Percentiles rank a stretch among this genome's conserved stretches.
Evolutionary conservation across 2,329 filamentous ascomycete genomes (phyloP).

Genomic region (Cladosporium sp.): DNA sequence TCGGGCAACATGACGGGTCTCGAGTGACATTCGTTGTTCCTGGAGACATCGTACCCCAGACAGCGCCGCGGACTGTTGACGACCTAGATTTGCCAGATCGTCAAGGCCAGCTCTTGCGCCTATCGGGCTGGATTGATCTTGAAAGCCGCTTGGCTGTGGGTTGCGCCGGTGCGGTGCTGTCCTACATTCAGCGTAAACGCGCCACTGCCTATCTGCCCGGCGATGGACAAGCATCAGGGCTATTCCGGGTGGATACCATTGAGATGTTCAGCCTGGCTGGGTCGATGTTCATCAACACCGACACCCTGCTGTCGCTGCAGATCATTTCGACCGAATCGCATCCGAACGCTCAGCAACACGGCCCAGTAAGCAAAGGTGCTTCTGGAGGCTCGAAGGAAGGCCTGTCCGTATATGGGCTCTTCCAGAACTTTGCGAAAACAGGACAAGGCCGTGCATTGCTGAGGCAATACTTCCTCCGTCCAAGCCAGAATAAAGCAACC

Average conservation of each 20-base stretch:
- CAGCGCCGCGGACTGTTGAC: conserved; percentile 35
- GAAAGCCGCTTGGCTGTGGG: conserved; percentile 71
- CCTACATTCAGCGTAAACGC: conserved; percentile 67
- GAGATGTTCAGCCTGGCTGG: conserved; percentile 70
- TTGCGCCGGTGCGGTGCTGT: conserved; percentile 83
- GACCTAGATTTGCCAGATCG: conserved; percentile 40
- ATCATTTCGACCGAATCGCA: conserved; percentile 80
- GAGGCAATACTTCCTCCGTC: conserved; percentile 77
- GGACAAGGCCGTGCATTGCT: conserved; percentile 72
- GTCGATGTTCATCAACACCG: conserved; percentile 72
- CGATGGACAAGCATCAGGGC: conserved; percentile 49
- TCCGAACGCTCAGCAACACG: conserved; percentile 74
- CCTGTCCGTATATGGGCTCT: conserved; percentile 78
- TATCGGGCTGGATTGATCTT: conserved; percentile 68
- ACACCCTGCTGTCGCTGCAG: conserved; percentile 78
- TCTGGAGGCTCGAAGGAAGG: conserved; percentile 66
- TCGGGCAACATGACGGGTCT: conserved; percentile 46
- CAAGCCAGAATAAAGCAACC: conserved; percentile 62
- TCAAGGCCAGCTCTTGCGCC: conserved; percentile 62
- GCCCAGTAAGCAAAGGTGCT: conserved; percentile 56
- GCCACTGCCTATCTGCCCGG: conserved; percentile 60
- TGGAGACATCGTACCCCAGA: conserved; percentile 43
- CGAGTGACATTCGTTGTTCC: conserved; percentile 59
- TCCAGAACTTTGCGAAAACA: conserved; percentile 69
- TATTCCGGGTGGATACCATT: conserved; percentile 60